Base-by-base conservation (phyloP, 1,139 yeast species). In the Debaryomycetaceae sp. region DNA sequence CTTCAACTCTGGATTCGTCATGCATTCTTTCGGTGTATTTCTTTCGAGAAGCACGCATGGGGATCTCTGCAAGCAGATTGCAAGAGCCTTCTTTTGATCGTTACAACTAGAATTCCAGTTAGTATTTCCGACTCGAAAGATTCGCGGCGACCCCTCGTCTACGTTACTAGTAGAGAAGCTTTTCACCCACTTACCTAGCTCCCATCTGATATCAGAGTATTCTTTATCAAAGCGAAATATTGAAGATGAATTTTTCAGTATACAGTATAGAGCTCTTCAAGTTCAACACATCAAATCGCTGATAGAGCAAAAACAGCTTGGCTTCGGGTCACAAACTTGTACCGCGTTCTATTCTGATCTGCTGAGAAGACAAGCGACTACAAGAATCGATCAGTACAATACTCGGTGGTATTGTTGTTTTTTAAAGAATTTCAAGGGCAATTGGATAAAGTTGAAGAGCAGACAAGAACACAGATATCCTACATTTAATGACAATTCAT, bases 31-130 rank as follows among this genome's bases (percentile, higher is more conserved):
- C 5, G 99, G 99, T 3, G 90, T 87, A 65, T 93, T 78, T 51
- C 99, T 75, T 51, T 93, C 88, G 36, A 93, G 78, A 70, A 93
- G 77, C 45, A 93, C 99, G 65, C 99, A 93, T 13, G 98, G 98
- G 5, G 98, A 90, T 62, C 97, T 76, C 63, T 93, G 99, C 41
- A 93, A 75, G 60, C 99, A 93, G 23, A 93, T 85, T 6, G 98
- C 98, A 50, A 93, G 89, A 13, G 96, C 96, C 57, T 81, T 88
- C 58, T 90, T 81, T 59, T 91, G 95, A 65, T 93, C 99, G 58
- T 87, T 85, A 66, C 99, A 93, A 75, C 96, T 90, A 47, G 2
- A 24, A 14, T 7, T n/a, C 24, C 24, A 35, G 43, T 45, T 39
- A 37, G 42, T 43, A 31, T 11, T 11, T 7, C 7, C 20, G 23